phyloP scores from a whole-genome alignment of 1,139 yeast genomes.

The Eremothecium sinecaudum region DNA sequence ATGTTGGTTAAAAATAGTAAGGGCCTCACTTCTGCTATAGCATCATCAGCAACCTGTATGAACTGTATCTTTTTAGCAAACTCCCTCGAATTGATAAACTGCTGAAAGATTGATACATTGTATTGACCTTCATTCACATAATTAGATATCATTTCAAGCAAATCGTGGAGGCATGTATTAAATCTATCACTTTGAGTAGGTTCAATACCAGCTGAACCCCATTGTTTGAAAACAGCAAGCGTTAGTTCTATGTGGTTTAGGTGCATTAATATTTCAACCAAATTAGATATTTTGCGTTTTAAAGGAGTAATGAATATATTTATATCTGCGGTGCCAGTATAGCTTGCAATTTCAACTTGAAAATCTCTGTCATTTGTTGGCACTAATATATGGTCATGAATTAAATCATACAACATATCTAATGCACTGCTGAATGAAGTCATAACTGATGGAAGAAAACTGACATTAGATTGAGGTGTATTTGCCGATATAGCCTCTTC shows the following conservation, averaged over 20 bases:
- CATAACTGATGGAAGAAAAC: conserved; percentile 4
- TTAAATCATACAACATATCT: conserved; percentile 1
- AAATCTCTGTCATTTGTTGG: conserved; percentile 1
- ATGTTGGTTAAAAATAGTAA: conserved; percentile 4
- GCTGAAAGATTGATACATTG: conserved; percentile 1
- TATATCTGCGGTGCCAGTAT: background rate
- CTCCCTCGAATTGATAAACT: background rate
- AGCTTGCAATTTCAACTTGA: background rate
- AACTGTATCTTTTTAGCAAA: conserved; percentile 2
- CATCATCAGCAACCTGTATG: background rate
- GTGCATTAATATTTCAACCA: conserved; percentile 3
- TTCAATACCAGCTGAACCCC: background rate
- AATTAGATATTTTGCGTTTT: background rate
- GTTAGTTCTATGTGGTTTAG: conserved; percentile 2
- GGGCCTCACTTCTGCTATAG: conserved; percentile 2
- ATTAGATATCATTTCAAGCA: background rate
- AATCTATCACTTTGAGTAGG: background rate
- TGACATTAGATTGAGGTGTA: conserved; percentile 2
- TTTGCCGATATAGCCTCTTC: conserved; percentile 1
- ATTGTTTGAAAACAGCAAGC: conserved; percentile 3
- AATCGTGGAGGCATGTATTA: conserved; percentile 2
- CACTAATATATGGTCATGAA: conserved; percentile 2
- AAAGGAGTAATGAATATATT: conserved; percentile 1
- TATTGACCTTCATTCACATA: conserved; percentile 2
- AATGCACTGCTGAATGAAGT: conserved; percentile 5